phyloP scores from a whole-genome alignment of 495 filamentous ascomycete species.

The Aspergillus bridgeri region DNA sequence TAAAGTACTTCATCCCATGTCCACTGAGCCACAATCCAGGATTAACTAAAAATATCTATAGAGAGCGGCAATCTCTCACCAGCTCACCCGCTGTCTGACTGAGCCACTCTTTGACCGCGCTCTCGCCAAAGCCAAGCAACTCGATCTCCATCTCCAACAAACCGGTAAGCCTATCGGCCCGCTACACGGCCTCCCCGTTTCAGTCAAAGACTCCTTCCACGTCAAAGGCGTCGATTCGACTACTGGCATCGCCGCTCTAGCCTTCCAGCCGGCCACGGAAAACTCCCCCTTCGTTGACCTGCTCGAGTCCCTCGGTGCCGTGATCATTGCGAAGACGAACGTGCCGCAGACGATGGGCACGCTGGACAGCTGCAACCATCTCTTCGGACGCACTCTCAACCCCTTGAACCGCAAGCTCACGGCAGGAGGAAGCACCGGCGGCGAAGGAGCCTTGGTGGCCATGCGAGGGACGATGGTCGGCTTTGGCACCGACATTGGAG shows the following conservation, averaged over 20 bases:
- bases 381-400: constrained; percentile 62
- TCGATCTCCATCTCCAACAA: constrained; percentile 52
- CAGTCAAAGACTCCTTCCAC: constrained; percentile 65
- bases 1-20: constrained; percentile 39
- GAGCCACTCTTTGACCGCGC: constrained; percentile 65
- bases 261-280: constrained; percentile 45
- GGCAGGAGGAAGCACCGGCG: constrained; percentile 61
- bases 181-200: constrained; percentile 65
- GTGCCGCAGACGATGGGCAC: constrained; percentile 52
- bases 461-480: constrained; percentile 61
- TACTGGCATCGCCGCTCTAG: constrained; percentile 55
- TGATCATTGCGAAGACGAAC: constrained; percentile 67
- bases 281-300: constrained; percentile 43
- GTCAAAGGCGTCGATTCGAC: constrained; percentile 55
- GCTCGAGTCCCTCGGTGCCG: constrained; percentile 43
- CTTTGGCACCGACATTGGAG: constrained; percentile 66
- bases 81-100: constrained; percentile 61
- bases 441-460: constrained; percentile 62
- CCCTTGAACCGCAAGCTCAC: constrained; percentile 56
- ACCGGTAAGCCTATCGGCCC: constrained; percentile 54
- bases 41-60: constrained; percentile 18
- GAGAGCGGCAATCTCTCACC: constrained; percentile 58
- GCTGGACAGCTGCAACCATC: constrained; percentile 38
- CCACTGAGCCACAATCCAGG: not conserved
- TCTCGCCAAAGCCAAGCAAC: constrained; percentile 50